Base-by-base conservation (phyloP, 768 basidiomycete species). In the Mycena rosella region DNA sequence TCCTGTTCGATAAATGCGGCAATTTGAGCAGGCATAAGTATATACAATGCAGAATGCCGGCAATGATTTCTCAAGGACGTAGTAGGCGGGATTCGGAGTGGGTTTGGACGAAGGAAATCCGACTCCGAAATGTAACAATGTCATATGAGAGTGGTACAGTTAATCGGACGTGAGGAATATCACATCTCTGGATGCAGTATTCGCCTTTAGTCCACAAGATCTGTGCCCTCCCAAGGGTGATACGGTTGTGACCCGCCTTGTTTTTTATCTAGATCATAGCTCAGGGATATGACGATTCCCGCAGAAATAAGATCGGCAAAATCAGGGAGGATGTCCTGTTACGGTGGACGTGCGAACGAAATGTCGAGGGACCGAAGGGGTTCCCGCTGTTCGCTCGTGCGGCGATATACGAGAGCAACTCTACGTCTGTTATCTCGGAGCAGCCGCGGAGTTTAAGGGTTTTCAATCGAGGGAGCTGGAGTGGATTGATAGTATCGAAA, bases 221-320 rank as follows among this genome's bases (percentile, higher is more conserved):
- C 40, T n/a, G 40, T 42, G 15, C 40, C 40, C 40, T 57, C 40
- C 55, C 55, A 44, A 62, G 58, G 65, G 40, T 38, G 17, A 11
- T 64, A 48, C 14, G 45, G 44, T 17, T 36, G 36, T 15, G 14
- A 2, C 14, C 17, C 40, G 40, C 8, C 36, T 29, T 47, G 22
- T 17, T 13, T 20, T 17, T 2, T 15, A 29, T 10, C 13, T 3
- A 27, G 27, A 2, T 47, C 58, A 26, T 59, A 59, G 5, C 11
- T 48, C 34, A 59, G 30, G 22, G 44, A 47, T 2, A 48, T 42
- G 22, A 32, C 11, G n/a, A 48, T 29, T 3, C 58, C 58, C 13
- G 42, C 11, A 29, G 58, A 48, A 24, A 59, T 48, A 20, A 59
- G 26, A 10, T 13, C 30, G 11, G 58, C 44, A 14, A 59, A 45